Evolutionary conservation across 768 basidiomycete species (phyloP), one percentile per base, ranked within the genome.

Genomic region (Lepiota brunneoincarnata): DNA sequence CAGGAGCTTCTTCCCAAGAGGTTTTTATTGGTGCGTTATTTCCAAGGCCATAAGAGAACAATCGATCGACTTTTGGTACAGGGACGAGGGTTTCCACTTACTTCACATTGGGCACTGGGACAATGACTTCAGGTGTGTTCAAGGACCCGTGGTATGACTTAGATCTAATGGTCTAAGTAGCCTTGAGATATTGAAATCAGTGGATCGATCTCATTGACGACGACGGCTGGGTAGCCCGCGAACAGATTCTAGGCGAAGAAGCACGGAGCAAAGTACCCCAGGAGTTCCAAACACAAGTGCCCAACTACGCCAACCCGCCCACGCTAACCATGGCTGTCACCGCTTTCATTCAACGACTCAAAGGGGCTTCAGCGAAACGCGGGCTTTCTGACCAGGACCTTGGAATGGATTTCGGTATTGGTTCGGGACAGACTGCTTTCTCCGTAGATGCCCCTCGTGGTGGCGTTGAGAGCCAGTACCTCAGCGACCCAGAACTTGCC

Each of bases 51-150:
- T 51, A 18, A 23, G 48, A 54, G 21, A 50, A 20, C 17, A 43
- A 49, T 56, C 68, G 12, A 66, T 45, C 40, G 43, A 17, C 50
- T 36, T 44, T 10, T 18, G 17, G 10, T 31, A 20, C 62, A 93
- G 91, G 95, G 95, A 98, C 68, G 95, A 98, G 70, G 95, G 95
- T 1, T 98, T 98, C 76, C 95, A 98, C 70, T 71, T 98, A 26
- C 70, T 93, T 31, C 87, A 95, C 59, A 91, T 98, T 41, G 93
- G 93, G 15, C 84, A 86, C 63, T 95, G 90, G 89, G 96, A 98
- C 64, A 93, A 87, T 55, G 93, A 92, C 61, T 82, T 97, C 57
- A 73, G 71, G 71, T 69, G 42, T 24, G 52, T 54, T 50, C 34
- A 24, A 21, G 37, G 6, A 42, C 42, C 17, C 4, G n/a, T 28